phyloP scores from a whole-genome alignment of 2,329 filamentous ascomycete genomes.

The Aspergillus unguis region DNA sequence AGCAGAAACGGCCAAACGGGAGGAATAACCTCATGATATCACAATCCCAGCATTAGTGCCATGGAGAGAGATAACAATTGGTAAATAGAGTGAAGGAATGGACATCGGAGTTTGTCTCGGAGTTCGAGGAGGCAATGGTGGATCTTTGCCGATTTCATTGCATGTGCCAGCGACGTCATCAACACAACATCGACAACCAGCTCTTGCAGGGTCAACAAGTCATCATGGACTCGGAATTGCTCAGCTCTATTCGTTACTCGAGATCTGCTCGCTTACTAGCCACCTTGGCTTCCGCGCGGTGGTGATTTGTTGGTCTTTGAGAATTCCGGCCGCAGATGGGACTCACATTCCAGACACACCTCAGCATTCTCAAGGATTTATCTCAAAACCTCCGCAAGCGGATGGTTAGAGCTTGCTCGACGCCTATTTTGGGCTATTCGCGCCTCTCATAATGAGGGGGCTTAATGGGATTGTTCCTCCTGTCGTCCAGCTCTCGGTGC shows the following conservation, averaged over 20 bases:
- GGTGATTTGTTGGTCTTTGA: too few relatives aligned
- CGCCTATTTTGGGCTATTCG: neutral
- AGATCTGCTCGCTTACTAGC: too few relatives aligned
- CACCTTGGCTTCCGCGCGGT: too few relatives aligned
- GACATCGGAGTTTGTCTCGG: conserved; percentile 1
- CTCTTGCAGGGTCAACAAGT: too few relatives aligned
- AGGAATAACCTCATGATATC: conserved; percentile 50
- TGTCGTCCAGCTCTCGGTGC: neutral
- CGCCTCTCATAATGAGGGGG: neutral
- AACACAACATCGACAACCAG: neutral
- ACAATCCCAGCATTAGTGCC: conserved; percentile 16
- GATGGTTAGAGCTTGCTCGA: neutral
- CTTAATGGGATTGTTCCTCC: neutral
- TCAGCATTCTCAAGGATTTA: neutral
- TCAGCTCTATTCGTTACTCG: too few relatives aligned
- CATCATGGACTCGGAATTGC: too few relatives aligned
- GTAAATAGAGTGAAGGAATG: neutral
- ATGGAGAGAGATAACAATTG: conserved; percentile 4
- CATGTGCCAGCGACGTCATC: conserved; percentile 21
- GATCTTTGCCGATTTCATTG: neutral
- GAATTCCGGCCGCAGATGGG: too few relatives aligned
- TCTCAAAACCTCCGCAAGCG: conserved; percentile 7
- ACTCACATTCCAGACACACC: neutral
- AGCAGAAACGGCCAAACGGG: conserved; percentile 50
- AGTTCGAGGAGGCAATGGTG: neutral